Percentiles rank a stretch among this genome's conserved stretches.
Conservation (phyloP, 2,329 filamentous ascomycete species). For the Curvularia hawaiiensis region DNA sequence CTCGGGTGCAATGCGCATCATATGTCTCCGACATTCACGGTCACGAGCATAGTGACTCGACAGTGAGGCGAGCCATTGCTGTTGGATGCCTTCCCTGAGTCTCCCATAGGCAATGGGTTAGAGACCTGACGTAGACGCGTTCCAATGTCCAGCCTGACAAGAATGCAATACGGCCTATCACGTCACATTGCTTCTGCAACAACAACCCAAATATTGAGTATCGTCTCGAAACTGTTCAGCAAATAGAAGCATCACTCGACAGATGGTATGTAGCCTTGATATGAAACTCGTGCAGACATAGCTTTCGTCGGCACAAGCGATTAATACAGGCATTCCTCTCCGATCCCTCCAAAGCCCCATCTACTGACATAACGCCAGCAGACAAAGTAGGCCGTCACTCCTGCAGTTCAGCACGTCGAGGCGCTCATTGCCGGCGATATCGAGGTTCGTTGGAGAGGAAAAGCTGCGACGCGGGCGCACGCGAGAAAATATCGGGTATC, state of each 20-base stretch:
- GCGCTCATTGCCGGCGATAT: slow-evolving; percentile 46
- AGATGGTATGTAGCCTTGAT: slow-evolving; percentile 56
- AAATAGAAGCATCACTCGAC: slow-evolving; percentile 1
- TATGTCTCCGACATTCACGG: background rate
- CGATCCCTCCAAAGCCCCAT: slow-evolving; percentile 47
- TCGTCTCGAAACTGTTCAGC: background rate
- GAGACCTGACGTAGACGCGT: background rate
- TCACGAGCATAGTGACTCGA: background rate
- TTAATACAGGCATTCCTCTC: slow-evolving; percentile 59
- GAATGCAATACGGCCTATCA: background rate
- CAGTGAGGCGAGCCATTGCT: background rate
- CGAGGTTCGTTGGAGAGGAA: slow-evolving; percentile 45
- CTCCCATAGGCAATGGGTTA: background rate
- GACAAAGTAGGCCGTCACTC: slow-evolving; percentile 43
- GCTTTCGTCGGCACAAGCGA: slow-evolving; percentile 53
- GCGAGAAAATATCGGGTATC: slow-evolving; percentile 43
- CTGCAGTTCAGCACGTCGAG: slow-evolving; percentile 40
- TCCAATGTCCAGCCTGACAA: background rate
- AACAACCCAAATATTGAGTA: background rate
- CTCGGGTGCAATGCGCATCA: background rate
- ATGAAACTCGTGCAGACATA: slow-evolving; percentile 58
- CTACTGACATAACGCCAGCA: slow-evolving; percentile 50
- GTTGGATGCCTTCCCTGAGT: background rate
- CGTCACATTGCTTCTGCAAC: background rate
- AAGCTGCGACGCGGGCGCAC: slow-evolving; percentile 8